A percentile compares a stretch with the other conserved stretches of the same genome.
These are phyloP conservation scores for Nitzschia sp. DNA, from an alignment of 108 stramenopile genomes.

Conservation along the genomic window DNA sequence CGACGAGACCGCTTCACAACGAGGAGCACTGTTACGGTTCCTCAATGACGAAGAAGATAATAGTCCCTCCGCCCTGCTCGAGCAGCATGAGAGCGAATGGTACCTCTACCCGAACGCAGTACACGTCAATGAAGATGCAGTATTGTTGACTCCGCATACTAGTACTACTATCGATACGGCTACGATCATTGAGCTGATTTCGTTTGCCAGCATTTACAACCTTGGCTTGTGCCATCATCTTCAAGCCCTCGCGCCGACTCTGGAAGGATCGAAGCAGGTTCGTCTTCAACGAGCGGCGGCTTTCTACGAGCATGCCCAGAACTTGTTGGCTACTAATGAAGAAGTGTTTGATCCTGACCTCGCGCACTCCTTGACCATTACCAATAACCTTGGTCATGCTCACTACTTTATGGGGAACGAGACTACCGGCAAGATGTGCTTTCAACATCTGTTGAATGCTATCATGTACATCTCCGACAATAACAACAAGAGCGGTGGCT, in stretches of 20 bases:
- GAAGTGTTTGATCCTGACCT: neutral
- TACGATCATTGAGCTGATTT: neutral
- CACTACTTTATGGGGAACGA: conserved; percentile 14
- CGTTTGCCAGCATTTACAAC: conserved; percentile 19
- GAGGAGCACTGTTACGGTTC: conserved; percentile 1
- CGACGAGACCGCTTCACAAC: neutral
- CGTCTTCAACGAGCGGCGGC: conserved; percentile 5
- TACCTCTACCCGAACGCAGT: conserved; percentile 10
- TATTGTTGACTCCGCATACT: too few relatives aligned
- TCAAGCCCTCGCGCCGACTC: conserved; percentile 2
- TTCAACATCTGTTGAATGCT: conserved; percentile 21
- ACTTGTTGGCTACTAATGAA: neutral
- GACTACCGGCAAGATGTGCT: conserved; percentile 8
- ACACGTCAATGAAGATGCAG: neutral
- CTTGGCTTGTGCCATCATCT: conserved; percentile 24
- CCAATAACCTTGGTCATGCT: conserved; percentile 25
- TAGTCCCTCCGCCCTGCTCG: neutral
- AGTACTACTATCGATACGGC: too few relatives aligned
- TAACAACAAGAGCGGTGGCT: too few relatives aligned
- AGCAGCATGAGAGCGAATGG: neutral
- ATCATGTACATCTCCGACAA: conserved; percentile 22
- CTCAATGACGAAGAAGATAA: neutral
- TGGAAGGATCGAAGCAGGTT: neutral
- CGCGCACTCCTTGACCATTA: conserved; percentile 5
- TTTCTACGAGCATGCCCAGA: conserved; percentile 7